Conservation (phyloP, 805 yeast genomes). For the Saccharomycopsis capsularis region DNA sequence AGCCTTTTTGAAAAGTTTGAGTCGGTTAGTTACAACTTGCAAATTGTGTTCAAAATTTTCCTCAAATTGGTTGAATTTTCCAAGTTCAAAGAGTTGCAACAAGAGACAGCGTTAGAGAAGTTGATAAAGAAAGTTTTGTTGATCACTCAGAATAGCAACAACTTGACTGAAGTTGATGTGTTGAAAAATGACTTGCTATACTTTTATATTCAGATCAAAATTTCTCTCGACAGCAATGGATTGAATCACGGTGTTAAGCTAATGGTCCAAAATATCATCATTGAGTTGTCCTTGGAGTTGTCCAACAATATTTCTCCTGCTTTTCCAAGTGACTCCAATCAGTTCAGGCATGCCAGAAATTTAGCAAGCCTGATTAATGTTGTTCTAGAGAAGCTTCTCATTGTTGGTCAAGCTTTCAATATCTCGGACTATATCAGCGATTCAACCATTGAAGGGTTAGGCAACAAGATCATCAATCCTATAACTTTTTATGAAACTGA, state of each 20-base stretch:
- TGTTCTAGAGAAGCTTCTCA: slow-evolving; percentile 22
- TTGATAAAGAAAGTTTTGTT: slow-evolving; percentile 24
- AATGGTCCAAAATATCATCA: slow-evolving; percentile 20
- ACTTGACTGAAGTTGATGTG: neutral
- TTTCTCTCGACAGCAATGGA: slow-evolving; percentile 27
- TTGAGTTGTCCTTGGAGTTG: slow-evolving; percentile 18
- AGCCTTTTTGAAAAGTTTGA: slow-evolving; percentile 9
- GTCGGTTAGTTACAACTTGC: slow-evolving; percentile 9
- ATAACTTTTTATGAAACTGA: neutral
- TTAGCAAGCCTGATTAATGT: neutral
- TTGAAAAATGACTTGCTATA: slow-evolving; percentile 10
- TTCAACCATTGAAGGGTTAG: slow-evolving; percentile 19
- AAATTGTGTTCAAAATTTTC: slow-evolving; percentile 17
- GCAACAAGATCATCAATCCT: neutral
- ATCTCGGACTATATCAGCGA: slow-evolving; percentile 23
- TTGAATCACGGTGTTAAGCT: slow-evolving; percentile 25
- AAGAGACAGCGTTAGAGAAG: slow-evolving; percentile 21
- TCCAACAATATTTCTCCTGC: slow-evolving; percentile 6
- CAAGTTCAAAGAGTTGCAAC: slow-evolving; percentile 5
- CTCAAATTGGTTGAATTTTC: slow-evolving; percentile 12
- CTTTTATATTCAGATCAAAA: slow-evolving; percentile 21
- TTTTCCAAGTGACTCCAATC: neutral
- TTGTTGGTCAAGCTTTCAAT: slow-evolving; percentile 21
- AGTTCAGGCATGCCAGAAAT: neutral
- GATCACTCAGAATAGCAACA: slow-evolving; percentile 22